phyloP scores from a whole-genome alignment of 1,284 basidiomycete species.

The Cutaneotrichosporon arboriforme region DNA sequence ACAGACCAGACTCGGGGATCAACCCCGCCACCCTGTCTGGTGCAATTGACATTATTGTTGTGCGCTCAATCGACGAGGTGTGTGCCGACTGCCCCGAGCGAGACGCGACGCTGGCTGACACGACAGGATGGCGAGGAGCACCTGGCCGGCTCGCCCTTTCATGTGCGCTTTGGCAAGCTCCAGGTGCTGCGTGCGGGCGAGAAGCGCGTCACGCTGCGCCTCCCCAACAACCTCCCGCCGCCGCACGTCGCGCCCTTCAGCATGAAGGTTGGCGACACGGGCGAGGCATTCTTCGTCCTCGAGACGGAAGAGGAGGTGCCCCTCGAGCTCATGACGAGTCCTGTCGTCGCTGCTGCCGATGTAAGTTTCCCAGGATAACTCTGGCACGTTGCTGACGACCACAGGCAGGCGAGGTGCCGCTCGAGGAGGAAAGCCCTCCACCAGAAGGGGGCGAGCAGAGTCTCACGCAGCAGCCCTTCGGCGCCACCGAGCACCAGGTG shows the following conservation, averaged over 20 bases:
- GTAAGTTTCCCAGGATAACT: constrained; percentile 25
- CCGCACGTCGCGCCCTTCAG: constrained; percentile 63
- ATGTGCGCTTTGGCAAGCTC: constrained; percentile 97
- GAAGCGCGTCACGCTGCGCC: constrained; percentile 81
- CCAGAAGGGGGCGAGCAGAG: background rate
- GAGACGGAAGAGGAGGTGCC: constrained; percentile 94
- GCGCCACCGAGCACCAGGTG: constrained; percentile 33
- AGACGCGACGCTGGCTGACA: background rate
- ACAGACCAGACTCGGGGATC: constrained; percentile 52
- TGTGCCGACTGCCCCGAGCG: background rate
- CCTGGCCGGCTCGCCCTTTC: constrained; percentile 90
- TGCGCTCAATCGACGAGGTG: constrained; percentile 64
- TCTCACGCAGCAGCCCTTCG: constrained; percentile 44
- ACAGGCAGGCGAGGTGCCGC: constrained; percentile 3
- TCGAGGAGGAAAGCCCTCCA: background rate
- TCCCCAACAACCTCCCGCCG: constrained; percentile 50
- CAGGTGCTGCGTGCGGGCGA: constrained; percentile 90
- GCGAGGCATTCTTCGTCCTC: constrained; percentile 98
- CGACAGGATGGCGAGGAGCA: constrained; percentile 51
- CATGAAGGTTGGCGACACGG: constrained; percentile 99
- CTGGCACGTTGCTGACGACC: background rate
- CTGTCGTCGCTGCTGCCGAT: constrained; percentile 58
- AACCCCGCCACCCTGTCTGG: constrained; percentile 93
- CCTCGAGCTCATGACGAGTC: constrained; percentile 87
- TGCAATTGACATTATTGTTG: constrained; percentile 94